Evolutionary conservation across 2,329 filamentous ascomycete genomes (phyloP), one percentile per base, ranked within the genome.

Genomic region (Exserohilum turcica): DNA sequence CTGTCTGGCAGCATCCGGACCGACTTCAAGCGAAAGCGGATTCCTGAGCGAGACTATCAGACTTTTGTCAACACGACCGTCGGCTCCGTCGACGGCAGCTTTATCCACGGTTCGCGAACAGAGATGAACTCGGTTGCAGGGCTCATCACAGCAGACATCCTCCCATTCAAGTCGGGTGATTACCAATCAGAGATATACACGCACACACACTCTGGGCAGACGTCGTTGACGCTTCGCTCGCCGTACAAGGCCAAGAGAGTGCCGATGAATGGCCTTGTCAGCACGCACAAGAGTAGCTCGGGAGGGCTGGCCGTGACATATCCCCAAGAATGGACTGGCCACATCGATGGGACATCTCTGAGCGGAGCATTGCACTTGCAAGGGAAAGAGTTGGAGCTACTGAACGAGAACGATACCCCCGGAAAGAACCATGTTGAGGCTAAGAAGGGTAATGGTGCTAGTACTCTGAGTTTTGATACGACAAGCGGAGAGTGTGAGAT

Each of bases 281-380:
- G 73, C 19, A 57, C 59, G 6, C 77, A 79, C 38, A 74, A 67
- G 29, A 74, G 64, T 21, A 60, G 61, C 2, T 75, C 72, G 3
- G 70, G 75, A 3, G 65, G 61, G 1, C 37, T 79, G 7, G 60
- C 71, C 7, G 44, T 79, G 6, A 57, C 57, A 1, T 79, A 79
- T 53, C 76, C 77, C 3, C 62, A 74, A 31, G 72, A 74, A 45
- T 79, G 77, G 77, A 71, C 74, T 37, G 77, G 77, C 5, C 55
- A 59, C 27, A 60, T 79, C 1, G 66, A 74, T 16, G 77, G 71
- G 1, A 66, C 64, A 16, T 70, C 67, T n/a, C 49, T 68, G 35
- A 76, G 64, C 46, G 77, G 77, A 0, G 68, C 63, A 16, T 51
- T 79, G 28, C 66, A 68, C 38, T 53, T 79, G n/a, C 59, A 66